These are phyloP conservation scores for Otatea glauca DNA, from an alignment of 176 grass and related monocot species.

Conservation along the genomic window DNA sequence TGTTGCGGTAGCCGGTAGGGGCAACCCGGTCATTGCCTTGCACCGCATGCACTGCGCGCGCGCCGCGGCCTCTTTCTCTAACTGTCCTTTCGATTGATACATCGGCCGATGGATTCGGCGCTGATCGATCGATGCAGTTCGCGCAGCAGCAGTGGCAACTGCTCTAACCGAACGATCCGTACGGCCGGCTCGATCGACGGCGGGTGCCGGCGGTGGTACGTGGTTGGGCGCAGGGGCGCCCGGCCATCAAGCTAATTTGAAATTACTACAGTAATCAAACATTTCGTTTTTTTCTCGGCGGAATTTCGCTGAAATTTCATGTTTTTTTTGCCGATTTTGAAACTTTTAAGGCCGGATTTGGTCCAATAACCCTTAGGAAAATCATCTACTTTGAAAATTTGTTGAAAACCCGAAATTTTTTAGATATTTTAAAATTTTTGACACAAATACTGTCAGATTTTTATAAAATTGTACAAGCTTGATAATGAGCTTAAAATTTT, in stretches of 20 bases:
- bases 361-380: too few relatives aligned
- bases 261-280: too few relatives aligned
- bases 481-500: too few relatives aligned
- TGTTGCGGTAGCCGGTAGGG: constrained; percentile 45
- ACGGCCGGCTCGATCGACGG: constrained; percentile 34
- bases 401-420: too few relatives aligned
- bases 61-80: not conserved
- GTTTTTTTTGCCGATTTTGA: too few relatives aligned
- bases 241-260: constrained; percentile 55
- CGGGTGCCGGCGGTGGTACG: constrained; percentile 37
- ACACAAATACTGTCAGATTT: too few relatives aligned
- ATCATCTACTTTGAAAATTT: too few relatives aligned
- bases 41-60: not conserved
- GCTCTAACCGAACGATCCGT: not conserved
- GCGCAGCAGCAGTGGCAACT: not conserved
- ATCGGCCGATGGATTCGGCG: not conserved
- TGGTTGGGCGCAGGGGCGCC: constrained; percentile 40
- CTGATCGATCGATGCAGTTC: not conserved
- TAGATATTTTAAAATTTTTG: too few relatives aligned
- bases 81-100: not conserved
- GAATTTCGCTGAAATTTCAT: too few relatives aligned
- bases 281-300: too few relatives aligned
- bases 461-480: too few relatives aligned
- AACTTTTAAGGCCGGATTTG: too few relatives aligned
- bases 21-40: constrained; percentile 34